phyloP scores from a whole-genome alignment of 768 basidiomycete species.

The Russula lepida region DNA sequence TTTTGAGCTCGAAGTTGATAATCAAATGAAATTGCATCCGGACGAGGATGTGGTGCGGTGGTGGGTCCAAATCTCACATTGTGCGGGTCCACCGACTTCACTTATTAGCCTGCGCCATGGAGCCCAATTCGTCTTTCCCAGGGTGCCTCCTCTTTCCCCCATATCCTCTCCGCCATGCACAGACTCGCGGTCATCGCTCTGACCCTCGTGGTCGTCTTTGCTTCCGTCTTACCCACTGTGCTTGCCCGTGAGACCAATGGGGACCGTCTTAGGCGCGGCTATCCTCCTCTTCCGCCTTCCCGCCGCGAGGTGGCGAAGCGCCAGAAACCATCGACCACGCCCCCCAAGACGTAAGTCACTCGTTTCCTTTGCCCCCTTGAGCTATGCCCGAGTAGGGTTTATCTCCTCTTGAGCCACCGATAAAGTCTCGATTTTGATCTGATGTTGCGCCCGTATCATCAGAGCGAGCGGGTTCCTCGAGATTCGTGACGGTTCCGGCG shows the following conservation, averaged over 20 bases:
- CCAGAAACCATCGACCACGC: background rate
- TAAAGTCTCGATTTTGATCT: background rate
- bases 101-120: background rate
- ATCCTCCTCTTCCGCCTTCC: background rate
- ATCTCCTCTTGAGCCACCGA: background rate
- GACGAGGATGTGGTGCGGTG: background rate
- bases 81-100: background rate
- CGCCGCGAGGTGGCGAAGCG: background rate
- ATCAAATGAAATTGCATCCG: background rate
- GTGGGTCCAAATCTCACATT: background rate
- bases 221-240: background rate
- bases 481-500: background rate
- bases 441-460: background rate
- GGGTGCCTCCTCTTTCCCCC: background rate
- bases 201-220: background rate
- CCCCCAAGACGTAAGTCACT: background rate
- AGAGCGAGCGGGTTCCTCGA: background rate
- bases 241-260: slow-evolving; percentile 5
- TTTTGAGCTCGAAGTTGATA: background rate
- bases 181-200: background rate
- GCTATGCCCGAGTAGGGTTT: background rate
- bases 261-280: slow-evolving; percentile 5
- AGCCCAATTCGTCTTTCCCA: background rate
- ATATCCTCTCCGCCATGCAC: background rate
- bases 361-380: background rate